Conservation (phyloP, 2,329 filamentous ascomycete genomes). For the Aphanoascus verrucosus region DNA sequence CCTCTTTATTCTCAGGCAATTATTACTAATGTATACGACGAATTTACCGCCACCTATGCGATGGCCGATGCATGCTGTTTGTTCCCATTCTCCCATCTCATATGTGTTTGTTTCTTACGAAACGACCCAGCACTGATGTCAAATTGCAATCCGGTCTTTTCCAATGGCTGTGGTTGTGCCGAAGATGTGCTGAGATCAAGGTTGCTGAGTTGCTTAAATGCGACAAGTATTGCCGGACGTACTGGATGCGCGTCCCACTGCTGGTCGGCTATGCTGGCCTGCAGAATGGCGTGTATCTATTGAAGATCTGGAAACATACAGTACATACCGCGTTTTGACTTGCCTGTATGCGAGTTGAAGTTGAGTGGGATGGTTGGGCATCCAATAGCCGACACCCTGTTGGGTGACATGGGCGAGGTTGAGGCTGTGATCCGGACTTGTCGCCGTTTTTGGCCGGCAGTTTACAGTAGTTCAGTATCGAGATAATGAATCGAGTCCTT, state of each 20-base stretch:
- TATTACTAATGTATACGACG: conserved; percentile 8
- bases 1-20: background rate
- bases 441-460: background rate
- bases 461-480: background rate
- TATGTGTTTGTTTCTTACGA: background rate
- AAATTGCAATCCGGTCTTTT: conserved; percentile 85
- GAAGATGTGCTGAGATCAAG: conserved; percentile 90
- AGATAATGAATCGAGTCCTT: too few species aligned
- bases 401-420: background rate
- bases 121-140: conserved; percentile 82
- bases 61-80: background rate
- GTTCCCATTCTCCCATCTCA: background rate
- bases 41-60: background rate
- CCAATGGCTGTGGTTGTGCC: conserved; percentile 86
- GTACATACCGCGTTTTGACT: conserved; percentile 21
- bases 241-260: conserved; percentile 35
- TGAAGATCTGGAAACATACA: conserved; percentile 35
- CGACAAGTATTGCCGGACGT: conserved; percentile 28
- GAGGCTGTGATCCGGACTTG: background rate
- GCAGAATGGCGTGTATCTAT: conserved; percentile 34
- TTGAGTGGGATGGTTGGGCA: background rate
- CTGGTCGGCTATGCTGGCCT: conserved; percentile 13
- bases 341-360: background rate
- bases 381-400: conserved; percentile 3
- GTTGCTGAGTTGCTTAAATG: conserved; percentile 10